These are phyloP conservation scores for Magnaporthales sp. DNA, from an alignment of 2,329 filamentous ascomycete species.

Conservation along the genomic window DNA sequence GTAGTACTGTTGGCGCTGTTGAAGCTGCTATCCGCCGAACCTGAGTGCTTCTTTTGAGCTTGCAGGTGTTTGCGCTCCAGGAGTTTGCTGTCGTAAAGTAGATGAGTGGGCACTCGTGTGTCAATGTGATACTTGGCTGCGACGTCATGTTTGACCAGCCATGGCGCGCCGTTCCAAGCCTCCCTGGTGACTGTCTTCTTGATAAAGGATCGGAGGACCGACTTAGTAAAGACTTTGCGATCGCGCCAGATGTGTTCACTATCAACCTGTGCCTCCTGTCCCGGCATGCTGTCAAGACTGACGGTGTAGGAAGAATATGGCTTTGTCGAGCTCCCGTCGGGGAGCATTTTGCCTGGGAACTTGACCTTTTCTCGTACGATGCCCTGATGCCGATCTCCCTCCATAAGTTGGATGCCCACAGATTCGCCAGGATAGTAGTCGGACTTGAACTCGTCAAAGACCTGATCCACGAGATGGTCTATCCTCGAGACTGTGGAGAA, in stretches of 20 bases:
- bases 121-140: constrained; percentile 80
- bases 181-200: constrained; percentile 91
- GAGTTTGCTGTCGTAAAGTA: constrained; percentile 72
- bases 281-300: constrained; percentile 57
- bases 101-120: constrained; percentile 73
- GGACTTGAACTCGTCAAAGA: constrained; percentile 72
- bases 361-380: constrained; percentile 78
- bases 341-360: constrained; percentile 52
- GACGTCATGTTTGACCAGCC: constrained; percentile 80
- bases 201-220: constrained; percentile 86
- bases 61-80: constrained; percentile 67
- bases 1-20: constrained; percentile 22
- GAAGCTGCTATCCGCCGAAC: constrained; percentile 20
- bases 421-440: constrained; percentile 88
- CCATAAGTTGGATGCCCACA: constrained; percentile 63
- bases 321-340: constrained; percentile 61
- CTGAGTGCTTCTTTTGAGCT: constrained; percentile 49
- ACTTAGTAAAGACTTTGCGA: constrained; percentile 87
- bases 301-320: constrained; percentile 77
- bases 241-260: constrained; percentile 78
- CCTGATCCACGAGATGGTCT: constrained; percentile 64
- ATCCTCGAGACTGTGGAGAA: constrained; percentile 84
- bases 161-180: constrained; percentile 91
- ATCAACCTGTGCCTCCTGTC: constrained; percentile 70
- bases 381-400: constrained; percentile 62